Evolutionary conservation across 106 monocot genomes (phyloP), one percentile per base, ranked within the genome.

Genomic region (Dendrobium nobile): DNA sequence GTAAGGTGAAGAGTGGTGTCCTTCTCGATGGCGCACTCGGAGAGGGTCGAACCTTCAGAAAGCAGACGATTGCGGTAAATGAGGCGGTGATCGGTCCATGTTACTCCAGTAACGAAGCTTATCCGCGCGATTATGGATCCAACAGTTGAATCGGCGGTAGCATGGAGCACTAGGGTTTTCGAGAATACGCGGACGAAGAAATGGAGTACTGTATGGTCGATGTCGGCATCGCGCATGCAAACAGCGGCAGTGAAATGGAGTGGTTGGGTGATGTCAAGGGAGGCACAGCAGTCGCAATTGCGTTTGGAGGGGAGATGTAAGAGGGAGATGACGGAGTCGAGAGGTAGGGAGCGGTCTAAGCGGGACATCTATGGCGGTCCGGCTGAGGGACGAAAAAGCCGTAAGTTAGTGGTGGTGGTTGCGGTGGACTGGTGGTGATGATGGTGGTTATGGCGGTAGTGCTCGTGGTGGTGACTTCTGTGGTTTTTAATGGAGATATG

Each of bases 21-120:
- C 18, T 75, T 79, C 79, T 64, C 51, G 43, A 93, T 72, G 64
- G 55, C 58, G 65, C 65, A 86, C 4, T 78, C 81, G 7, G 81
- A 74, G 22, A 96, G 85, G 45, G 90, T 88, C 37, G 22, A 24
- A 11, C 85, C 87, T 18, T 22, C 31, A 6, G 54, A 43, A 10
- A 96, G 91, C 85, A 91, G 91, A 8, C 90, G 86, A 20, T 92
- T 88, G 37, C 75, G n/a, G 72, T 87, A 89, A 73, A 93, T 83
- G 31, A 96, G 78, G 10, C 93, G 85, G 44, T 78, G 82, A 19
- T 90, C 88, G 41, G 31, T 18, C 41, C 41, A 75, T 18, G 88
- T 81, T 9, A 84, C 64, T 40, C 83, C 81, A 40, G 79, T 80
- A 33, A 64, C 1, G 31, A 4, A 6, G 9, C 40, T 13, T 41